phyloP scores from a whole-genome alignment of 163 green algal species.

The Chlorella variabilis region DNA sequence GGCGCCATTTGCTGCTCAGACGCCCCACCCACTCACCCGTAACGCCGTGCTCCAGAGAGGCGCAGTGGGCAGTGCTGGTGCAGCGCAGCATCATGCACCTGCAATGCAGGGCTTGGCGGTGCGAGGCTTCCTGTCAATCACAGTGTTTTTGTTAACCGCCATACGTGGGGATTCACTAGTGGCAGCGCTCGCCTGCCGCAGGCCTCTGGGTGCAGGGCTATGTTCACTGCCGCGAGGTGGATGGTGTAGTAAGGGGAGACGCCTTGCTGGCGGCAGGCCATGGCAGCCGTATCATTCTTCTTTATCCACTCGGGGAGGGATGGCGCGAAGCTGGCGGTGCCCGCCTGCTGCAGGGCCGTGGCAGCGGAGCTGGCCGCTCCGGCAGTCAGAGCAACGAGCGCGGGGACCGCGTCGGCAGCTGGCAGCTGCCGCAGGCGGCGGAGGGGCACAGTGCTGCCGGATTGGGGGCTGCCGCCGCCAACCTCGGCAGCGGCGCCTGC shows the following conservation, averaged over 20 bases:
- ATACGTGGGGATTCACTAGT: not conserved
- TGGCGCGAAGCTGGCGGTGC: not conserved
- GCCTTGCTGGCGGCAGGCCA: slow-evolving; percentile 11
- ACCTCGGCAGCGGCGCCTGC: too few relatives aligned
- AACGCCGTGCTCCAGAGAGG: not conserved
- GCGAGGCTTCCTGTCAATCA: too few relatives aligned
- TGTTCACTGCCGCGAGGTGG: slow-evolving; percentile 15
- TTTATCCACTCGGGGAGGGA: not conserved
- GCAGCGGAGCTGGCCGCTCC: too few relatives aligned
- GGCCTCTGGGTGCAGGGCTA: not conserved
- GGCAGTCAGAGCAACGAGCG: not conserved
- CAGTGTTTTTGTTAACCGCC: too few relatives aligned
- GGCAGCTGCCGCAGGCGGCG: too few relatives aligned
- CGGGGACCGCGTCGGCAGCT: not conserved
- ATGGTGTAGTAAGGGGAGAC: slow-evolving; percentile 36
- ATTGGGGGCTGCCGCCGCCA: too few relatives aligned
- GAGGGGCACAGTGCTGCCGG: too few relatives aligned
- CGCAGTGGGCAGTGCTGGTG: not conserved
- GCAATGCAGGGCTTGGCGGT: too few relatives aligned
- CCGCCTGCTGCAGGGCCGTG: not conserved
- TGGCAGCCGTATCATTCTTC: not conserved
- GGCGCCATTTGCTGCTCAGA: too few relatives aligned
- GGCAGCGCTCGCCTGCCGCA: slow-evolving; percentile 23
- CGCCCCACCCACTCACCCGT: not conserved
- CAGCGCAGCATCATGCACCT: slow-evolving; percentile 5